Base-by-base conservation (phyloP, 257 asterid species). In the Solanum bulbocastanum region DNA sequence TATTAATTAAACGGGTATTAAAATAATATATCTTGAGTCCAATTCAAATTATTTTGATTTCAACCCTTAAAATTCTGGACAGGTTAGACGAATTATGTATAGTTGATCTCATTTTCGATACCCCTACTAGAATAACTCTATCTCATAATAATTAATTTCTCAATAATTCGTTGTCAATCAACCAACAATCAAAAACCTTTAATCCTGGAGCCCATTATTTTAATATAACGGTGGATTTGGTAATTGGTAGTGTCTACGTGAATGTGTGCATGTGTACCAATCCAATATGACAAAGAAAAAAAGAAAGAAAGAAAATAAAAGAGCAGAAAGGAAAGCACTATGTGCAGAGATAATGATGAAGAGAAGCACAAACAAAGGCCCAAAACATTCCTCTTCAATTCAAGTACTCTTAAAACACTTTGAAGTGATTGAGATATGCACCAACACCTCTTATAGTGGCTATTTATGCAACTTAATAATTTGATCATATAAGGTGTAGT, bases 371-470 rank as follows among this genome's bases (percentile, higher is more conserved):
- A 83, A 83, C 44, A 73, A 78, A 83, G 90, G 90, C 85, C 49
- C 46, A 62, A n/a, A 88, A 16, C 35, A 9, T 32, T 22, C 83
- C 73, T n/a, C 33, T 52, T 13, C 15, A 18, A 35, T 49, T 27
- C 11, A 71, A 81, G 36, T 62, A 36, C 42, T 79, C 42, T 23
- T 14, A 65, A 37, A 25, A 88, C 36, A 58, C 33, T 39, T 46
- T 72, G 88, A 91, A 87, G 93, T 92, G 95, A 92, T 69, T 69
- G 93, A 87, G 83, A 73, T 73, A 73, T 35, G 27, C 46, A 73
- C 81, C 40, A 73, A 20, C 27, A 39, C 81, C 96, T 83, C 91
- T 84, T 87, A 79, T 87, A 89, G 95, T 92, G 95, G 66, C 18
- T 46, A 81, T 46, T 27, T 10, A 49, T 27, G 15, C 68, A 44